Base-by-base conservation (phyloP, 2,329 filamentous ascomycete genomes). In the Phialophora chinensis region DNA sequence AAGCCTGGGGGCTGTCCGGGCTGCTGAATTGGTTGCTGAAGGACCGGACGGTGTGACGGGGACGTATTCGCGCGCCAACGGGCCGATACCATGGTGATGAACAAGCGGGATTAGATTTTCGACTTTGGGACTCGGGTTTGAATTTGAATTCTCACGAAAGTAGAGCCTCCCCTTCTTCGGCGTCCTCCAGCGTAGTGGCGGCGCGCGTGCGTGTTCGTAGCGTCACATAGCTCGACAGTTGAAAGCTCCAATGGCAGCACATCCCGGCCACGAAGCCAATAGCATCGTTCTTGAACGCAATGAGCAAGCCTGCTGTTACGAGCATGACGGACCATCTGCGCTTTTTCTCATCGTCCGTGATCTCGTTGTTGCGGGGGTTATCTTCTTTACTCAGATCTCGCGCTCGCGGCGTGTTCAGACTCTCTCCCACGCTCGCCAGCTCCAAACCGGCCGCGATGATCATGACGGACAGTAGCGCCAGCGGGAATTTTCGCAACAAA, bases 301-400 rank as follows among this genome's bases (percentile, higher is more conserved):
- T 78, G 62, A 96, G 85, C 2, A 90, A 86, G 0, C 91, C 93
- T 8, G 92, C 88, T 0, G 94, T 98, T 68, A 93, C 89, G 66
- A 97, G 84, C 93, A 97, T 96, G 0, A 97, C 89, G 25, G 88
- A 91, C 91, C 92, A 97, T 65, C 93, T 84, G 76, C 92, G 87
- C 63, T 85, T 85, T 54, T 88, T 85, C 78, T 95, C 91, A 72
- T 61, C 67, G 33, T 68, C 67, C n/a, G 66, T 66, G 44, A 70
- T 55, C 5, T 65, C 64, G 5, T 12, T n/a, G 20, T 10, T 17
- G 44, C 44, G 25, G 27, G 54, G 4, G n/a, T 27, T 11, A 14
- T 25, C 53, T n/a, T 76, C 77, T 66, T 85, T 77, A 60, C 79
- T 78, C 27, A 88, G 79, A 80, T 84, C 85, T 73, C 81, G 84